These are phyloP conservation scores for Hypoxylon crocopeplum DNA, from an alignment of 495 filamentous ascomycete species.

Conservation along the genomic window DNA sequence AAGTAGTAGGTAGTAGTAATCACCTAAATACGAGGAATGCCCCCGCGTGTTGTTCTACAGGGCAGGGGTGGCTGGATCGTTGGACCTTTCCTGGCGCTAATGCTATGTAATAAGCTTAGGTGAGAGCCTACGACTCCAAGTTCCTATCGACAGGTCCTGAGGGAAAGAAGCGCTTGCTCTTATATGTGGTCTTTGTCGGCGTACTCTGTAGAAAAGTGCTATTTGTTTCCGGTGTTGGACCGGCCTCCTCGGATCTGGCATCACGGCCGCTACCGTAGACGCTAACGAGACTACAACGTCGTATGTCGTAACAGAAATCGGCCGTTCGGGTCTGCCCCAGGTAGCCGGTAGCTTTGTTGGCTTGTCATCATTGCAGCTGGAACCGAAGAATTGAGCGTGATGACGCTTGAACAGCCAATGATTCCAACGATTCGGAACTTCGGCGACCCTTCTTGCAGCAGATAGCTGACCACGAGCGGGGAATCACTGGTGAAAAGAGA, in stretches of 20 bases:
- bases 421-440: constrained; percentile 1
- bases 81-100: no score
- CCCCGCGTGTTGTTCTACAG: constrained; percentile 20
- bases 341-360: constrained; percentile 3
- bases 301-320: constrained; percentile 13
- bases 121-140: no score
- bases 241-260: constrained; percentile 6
- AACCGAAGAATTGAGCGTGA: constrained; percentile 11
- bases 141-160: no score
- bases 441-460: constrained; percentile 20
- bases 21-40: constrained; percentile 30
- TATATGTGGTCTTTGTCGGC: background rate
- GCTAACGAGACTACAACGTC: constrained; percentile 5
- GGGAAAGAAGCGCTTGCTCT: background rate
- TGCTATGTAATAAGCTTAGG: no score
- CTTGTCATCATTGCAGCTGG: constrained; percentile 10
- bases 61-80: constrained; percentile 8
- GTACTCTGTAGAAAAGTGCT: no score
- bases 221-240: no score
- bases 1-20: constrained; percentile 7
- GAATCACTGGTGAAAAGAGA: background rate
- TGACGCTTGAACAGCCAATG: constrained; percentile 14
- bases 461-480: constrained; percentile 8
- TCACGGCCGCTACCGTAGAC: constrained; percentile 4
- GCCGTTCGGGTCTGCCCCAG: background rate